Conservation (phyloP, 179 eudicot species). For the Corrigiola litoralis region DNA sequence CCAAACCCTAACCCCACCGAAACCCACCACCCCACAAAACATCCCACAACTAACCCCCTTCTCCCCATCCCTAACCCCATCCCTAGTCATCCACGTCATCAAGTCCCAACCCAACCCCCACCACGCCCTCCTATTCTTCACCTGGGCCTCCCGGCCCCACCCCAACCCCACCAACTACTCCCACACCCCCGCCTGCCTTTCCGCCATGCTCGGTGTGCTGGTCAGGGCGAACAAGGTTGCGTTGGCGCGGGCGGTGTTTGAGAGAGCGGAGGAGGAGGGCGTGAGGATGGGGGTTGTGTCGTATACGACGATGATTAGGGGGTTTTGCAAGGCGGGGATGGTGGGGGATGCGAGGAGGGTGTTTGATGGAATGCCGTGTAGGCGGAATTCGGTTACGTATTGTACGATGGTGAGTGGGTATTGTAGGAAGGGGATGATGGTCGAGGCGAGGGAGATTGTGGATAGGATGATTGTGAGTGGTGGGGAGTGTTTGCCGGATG, state of each 20-base stretch:
- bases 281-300: background rate
- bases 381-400: constrained; percentile 47
- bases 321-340: constrained; percentile 10
- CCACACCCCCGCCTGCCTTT: constrained; percentile 7
- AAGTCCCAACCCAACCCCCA: constrained; percentile 13
- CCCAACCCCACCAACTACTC: constrained; percentile 13
- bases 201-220: constrained; percentile 12
- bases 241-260: background rate
- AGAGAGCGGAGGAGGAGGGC: constrained; percentile 10
- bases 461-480: constrained; percentile 33
- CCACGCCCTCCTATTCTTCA: constrained; percentile 20
- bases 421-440: constrained; percentile 39
- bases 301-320: constrained; percentile 15
- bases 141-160: constrained; percentile 10
- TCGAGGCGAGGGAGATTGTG: constrained; percentile 40
- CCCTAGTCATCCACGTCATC: constrained; percentile 14
- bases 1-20: background rate
- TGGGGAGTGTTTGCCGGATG: constrained; percentile 36
- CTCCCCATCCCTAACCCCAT: constrained; percentile 13
- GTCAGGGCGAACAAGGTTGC: background rate
- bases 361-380: constrained; percentile 34
- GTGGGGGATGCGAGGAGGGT: constrained; percentile 16
- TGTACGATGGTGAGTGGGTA: constrained; percentile 52
- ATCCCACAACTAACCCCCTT: constrained; percentile 15
- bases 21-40: background rate